These are phyloP conservation scores for Pelargonium cotyledonis DNA, from an alignment of 441 rosid species.

Conservation along the genomic window DNA sequence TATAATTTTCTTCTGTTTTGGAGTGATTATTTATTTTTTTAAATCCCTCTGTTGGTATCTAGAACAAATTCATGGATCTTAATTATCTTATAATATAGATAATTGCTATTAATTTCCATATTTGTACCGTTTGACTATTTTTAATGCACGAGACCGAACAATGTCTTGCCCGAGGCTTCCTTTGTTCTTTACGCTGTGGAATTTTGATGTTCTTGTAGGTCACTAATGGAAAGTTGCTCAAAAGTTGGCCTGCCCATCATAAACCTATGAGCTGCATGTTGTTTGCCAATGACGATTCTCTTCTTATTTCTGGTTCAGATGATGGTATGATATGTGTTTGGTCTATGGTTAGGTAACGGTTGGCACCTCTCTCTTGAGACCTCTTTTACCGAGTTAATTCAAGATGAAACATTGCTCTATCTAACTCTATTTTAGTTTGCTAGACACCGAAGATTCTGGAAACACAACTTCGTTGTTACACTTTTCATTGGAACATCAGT, in stretches of 20 bases:
- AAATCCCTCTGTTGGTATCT: too few relatives aligned
- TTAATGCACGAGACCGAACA: not conserved
- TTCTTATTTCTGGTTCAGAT: conserved; percentile 44
- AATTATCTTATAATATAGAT: too few relatives aligned
- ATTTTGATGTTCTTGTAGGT: conserved; percentile 30
- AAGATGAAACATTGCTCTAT: conserved; percentile 17
- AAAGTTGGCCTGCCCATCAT: conserved; percentile 42
- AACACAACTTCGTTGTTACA: conserved; percentile 28
- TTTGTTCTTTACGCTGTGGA: not conserved
- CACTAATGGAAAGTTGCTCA: conserved; percentile 40
- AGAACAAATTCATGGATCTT: too few relatives aligned
- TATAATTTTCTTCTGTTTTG: not conserved
- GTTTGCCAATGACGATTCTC: conserved; percentile 38
- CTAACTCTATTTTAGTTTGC: conserved; percentile 27
- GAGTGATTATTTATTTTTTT: not conserved
- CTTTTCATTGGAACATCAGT: conserved; percentile 34
- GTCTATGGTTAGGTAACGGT: conserved; percentile 41
- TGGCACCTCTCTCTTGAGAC: not conserved
- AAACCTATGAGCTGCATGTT: conserved; percentile 38
- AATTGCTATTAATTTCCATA: too few relatives aligned
- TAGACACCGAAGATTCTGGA: conserved; percentile 32
- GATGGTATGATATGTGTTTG: conserved; percentile 43
- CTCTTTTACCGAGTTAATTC: not conserved
- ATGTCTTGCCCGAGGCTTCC: not conserved
- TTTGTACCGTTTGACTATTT: too few relatives aligned